Conservation (phyloP, 352 stramenopile genomes). For the Phytophthora pistaciae region DNA sequence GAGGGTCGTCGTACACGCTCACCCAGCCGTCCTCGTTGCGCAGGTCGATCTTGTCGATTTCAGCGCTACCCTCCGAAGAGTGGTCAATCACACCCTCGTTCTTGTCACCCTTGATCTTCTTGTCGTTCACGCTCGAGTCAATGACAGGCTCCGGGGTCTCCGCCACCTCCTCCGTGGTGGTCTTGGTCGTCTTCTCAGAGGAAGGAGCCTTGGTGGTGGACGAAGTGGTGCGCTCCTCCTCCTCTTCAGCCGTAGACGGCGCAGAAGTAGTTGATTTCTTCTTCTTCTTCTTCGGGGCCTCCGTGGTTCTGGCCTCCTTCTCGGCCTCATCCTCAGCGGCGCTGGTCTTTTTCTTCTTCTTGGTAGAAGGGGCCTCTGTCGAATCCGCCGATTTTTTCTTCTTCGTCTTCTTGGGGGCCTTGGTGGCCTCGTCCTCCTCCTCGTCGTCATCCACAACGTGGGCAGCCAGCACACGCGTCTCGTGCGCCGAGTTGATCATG, state of each 20-base stretch:
- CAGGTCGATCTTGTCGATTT: slow-evolving; percentile 89
- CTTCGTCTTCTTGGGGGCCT: slow-evolving; percentile 52
- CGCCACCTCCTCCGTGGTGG: slow-evolving; percentile 3
- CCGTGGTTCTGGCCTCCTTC: slow-evolving; percentile 1
- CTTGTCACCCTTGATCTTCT: slow-evolving; percentile 78
- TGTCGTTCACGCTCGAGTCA: slow-evolving; percentile 49
- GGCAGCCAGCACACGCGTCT: slow-evolving; percentile 42
- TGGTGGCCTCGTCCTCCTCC: slow-evolving; percentile 7
- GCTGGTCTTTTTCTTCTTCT: neutral
- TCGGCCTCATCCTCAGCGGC: slow-evolving; percentile 7
- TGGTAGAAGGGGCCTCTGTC: slow-evolving; percentile 8
- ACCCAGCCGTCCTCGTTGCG: slow-evolving; percentile 78
- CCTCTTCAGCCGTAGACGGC: slow-evolving; percentile 5
- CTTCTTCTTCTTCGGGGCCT: slow-evolving; percentile 7
- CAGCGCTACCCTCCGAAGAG: slow-evolving; percentile 78
- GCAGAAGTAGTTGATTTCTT: neutral
- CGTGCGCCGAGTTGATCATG: slow-evolving; percentile 35
- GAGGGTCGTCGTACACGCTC: slow-evolving; percentile 86
- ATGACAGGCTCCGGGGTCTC: slow-evolving; percentile 21
- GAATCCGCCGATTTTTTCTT: slow-evolving; percentile 32
- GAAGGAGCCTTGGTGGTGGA: slow-evolving; percentile 7
- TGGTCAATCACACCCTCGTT: slow-evolving; percentile 83
- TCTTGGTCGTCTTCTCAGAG: slow-evolving; percentile 19
- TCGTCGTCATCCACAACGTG: slow-evolving; percentile 29
- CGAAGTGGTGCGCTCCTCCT: neutral